Evolutionary conservation across 352 stramenopile genomes (phyloP).

Genomic region (Globisporangium apiculatum): DNA sequence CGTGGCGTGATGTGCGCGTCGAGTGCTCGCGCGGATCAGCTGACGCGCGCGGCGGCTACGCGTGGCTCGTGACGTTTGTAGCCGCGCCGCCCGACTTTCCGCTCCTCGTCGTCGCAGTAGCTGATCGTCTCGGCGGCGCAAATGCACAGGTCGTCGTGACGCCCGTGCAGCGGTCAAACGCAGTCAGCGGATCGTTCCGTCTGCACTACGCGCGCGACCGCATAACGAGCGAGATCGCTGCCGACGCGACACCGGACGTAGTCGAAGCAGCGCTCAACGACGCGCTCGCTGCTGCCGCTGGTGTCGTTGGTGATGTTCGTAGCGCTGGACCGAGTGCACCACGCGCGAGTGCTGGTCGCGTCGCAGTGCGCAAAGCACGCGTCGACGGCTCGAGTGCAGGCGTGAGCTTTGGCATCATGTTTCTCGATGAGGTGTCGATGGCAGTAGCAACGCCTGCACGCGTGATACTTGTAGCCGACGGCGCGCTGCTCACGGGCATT

Average conservation of each 20-base stretch:
- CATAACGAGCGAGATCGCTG: conserved; percentile 1
- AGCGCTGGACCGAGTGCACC: not conserved
- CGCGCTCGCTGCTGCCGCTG: not conserved
- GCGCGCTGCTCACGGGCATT: conserved; percentile 5
- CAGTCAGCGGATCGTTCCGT: conserved; percentile 15
- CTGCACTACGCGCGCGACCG: conserved; percentile 8
- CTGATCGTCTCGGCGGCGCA: conserved; percentile 1
- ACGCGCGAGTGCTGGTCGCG: conserved; percentile 1
- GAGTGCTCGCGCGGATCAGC: conserved; percentile 7
- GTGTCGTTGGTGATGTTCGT: not conserved
- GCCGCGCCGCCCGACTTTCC: conserved; percentile 22
- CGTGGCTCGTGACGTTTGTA: conserved; percentile 25
- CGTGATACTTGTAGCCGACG: conserved; percentile 2
- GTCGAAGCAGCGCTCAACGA: conserved; percentile 12
- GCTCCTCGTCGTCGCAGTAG: conserved; percentile 9
- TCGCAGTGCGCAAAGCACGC: conserved; percentile 10
- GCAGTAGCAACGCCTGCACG: not conserved
- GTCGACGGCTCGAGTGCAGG: conserved; percentile 3
- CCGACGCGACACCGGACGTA: conserved; percentile 1
- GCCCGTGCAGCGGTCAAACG: conserved; percentile 10
- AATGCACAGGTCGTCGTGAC: conserved; percentile 9
- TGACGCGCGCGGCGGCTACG: conserved; percentile 3
- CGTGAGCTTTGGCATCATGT: conserved; percentile 11
- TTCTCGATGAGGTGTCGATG: conserved; percentile 9
- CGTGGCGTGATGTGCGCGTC: conserved; percentile 6